Percentiles rank a stretch among this genome's conserved stretches.
Evolutionary conservation across 2,329 filamentous ascomycete species (phyloP).

Genomic region (Iodosphaeria phyllophila): DNA sequence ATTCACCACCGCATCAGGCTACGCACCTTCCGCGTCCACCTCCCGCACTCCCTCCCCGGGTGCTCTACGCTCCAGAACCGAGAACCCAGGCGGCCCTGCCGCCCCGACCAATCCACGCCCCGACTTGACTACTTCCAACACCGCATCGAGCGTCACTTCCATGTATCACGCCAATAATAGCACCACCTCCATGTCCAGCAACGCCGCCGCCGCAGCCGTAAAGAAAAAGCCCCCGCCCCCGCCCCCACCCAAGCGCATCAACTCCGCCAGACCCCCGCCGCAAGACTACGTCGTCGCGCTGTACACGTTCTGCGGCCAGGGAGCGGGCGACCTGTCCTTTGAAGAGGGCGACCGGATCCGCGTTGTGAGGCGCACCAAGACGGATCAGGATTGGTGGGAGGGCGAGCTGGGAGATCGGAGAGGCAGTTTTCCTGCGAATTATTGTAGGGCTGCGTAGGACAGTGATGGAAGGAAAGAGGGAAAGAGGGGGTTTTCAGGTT

Average conservation of each 20-base stretch:
- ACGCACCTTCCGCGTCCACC: conserved; percentile 10
- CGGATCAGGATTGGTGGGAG: conserved; percentile 76
- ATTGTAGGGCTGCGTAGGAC: conserved; percentile 36
- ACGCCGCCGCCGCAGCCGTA: conserved; percentile 16
- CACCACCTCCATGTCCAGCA: too few species aligned
- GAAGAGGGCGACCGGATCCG: conserved; percentile 60
- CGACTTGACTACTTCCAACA: conserved; percentile 14
- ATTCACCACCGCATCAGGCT: conserved; percentile 24
- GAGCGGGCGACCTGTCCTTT: conserved; percentile 53
- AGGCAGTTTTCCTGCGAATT: conserved; percentile 72
- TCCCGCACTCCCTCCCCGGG: too few species aligned
- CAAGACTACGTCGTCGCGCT: conserved; percentile 47
- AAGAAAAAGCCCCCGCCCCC: conserved; percentile 68
- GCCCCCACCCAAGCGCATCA: conserved; percentile 41
- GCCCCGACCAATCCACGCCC: conserved; percentile 10
- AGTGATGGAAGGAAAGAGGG: neutral
- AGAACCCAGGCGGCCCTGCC: too few species aligned
- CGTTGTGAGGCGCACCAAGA: conserved; percentile 61
- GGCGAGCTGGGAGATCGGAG: conserved; percentile 51
- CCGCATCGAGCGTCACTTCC: conserved; percentile 10
- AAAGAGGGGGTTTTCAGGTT: neutral
- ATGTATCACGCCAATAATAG: conserved; percentile 10
- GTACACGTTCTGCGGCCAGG: conserved; percentile 57
- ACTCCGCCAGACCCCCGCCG: conserved; percentile 22
- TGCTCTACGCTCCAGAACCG: too few species aligned